Evolutionary conservation across 495 filamentous ascomycete genomes (phyloP), one percentile per base, ranked within the genome.

Genomic region (Pseudevernia furfuracea): DNA sequence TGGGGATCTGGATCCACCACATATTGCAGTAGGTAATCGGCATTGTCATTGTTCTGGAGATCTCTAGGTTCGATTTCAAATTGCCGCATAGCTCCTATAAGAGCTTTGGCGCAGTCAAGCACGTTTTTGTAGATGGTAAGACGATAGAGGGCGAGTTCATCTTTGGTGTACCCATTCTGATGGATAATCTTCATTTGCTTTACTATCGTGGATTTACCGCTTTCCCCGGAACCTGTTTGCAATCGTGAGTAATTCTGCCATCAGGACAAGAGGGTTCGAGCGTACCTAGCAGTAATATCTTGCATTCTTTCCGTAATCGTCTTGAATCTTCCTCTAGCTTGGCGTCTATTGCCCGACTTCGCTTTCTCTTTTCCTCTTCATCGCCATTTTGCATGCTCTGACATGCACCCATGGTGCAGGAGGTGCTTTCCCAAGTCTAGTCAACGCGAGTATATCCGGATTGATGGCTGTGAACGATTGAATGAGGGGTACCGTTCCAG

Each of bases 141-240:
- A 48, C 94, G 89, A 77, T 98, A 97, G 69, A 95, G 83, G 58
- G 86, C 87, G 59, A 97, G 83, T 73, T 98, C 94, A 68, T 97
- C 92, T 65, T 87, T 82, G 4, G 89, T 89, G 74, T 97, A 98
- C 63, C 94, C 94, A 77, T 96, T 96, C 71, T 97, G 89, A 71
- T 97, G 94, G 68, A 97, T 97, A 71, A 98, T 97, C 77, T 98
- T 98, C 94, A 97, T 98, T 81, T 97, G 94, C 75, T 97, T 97
- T 67, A 98, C 94, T 68, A 97, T 97, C 6, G 94, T 98, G 58
- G 94, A 97, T 77, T 98, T 98, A 58, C 94, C 94, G 76, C 92
- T 97, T 81, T 98, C 94, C 64, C 94, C 94, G 63, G 94, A 97
- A 46, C 94, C 94, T 98, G 71, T 52, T 70, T 69, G 73, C 52